A percentile compares a stretch with the other conserved stretches of the same genome.
Conservation (phyloP, 768 basidiomycete genomes). For the Boletus patriciae region DNA sequence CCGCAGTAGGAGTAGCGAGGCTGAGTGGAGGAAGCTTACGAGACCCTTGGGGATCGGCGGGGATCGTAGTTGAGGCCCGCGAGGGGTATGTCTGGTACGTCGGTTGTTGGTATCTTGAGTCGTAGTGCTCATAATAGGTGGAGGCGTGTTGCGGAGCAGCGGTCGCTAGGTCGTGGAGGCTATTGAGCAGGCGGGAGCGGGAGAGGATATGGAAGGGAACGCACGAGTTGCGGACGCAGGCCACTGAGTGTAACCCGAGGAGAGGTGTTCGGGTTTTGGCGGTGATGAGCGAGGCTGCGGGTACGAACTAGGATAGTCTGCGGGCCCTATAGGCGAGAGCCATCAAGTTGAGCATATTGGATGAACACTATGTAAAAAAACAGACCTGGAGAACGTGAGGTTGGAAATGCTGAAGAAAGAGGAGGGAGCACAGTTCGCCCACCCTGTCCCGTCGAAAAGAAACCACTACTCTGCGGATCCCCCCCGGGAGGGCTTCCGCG, state of each 20-base stretch:
- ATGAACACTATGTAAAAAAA: constrained; percentile 56
- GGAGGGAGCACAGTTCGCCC: constrained; percentile 87
- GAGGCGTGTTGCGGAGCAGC: constrained; percentile 50
- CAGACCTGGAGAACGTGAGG: constrained; percentile 90
- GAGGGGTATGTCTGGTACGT: constrained; percentile 48
- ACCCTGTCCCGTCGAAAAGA: constrained; percentile 82
- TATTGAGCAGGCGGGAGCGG: neutral
- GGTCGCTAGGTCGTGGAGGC: constrained; percentile 20
- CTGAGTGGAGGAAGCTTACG: constrained; percentile 60
- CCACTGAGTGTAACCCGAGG: constrained; percentile 51
- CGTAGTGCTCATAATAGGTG: constrained; percentile 56
- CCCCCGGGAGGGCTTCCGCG: constrained; percentile 66
- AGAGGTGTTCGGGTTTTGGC: constrained; percentile 56
- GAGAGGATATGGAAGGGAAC: constrained; percentile 26
- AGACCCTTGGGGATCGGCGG: constrained; percentile 49
- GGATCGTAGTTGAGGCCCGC: constrained; percentile 49
- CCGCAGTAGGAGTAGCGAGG: constrained; percentile 38
- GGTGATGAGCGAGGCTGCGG: constrained; percentile 66
- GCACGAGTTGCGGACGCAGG: constrained; percentile 31
- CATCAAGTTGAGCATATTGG: constrained; percentile 58
- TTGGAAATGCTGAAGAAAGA: constrained; percentile 82
- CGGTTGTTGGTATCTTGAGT: constrained; percentile 45
- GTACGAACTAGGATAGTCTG: constrained; percentile 56
- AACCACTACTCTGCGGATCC: constrained; percentile 57
- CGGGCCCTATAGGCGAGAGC: constrained; percentile 59